Evolutionary conservation across 2,329 filamentous ascomycete species (phyloP).

Genomic region (Anthostomella pinea): DNA sequence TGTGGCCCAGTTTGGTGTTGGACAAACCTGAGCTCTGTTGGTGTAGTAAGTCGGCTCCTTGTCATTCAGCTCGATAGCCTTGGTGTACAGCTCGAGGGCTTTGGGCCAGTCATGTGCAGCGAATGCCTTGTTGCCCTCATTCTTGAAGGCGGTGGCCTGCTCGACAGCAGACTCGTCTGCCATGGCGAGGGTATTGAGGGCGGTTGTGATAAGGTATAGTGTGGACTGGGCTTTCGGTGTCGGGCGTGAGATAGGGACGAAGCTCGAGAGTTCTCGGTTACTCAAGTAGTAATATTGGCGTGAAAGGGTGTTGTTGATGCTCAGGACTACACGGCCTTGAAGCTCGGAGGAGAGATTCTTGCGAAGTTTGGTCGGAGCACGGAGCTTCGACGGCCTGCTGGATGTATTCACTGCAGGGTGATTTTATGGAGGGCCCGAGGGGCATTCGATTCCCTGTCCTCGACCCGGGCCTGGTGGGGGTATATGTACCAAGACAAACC

Average conservation of each 20-base stretch:
- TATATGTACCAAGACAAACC: too few relatives aligned
- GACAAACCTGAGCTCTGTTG: constrained; percentile 85
- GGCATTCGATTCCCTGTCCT: too few relatives aligned
- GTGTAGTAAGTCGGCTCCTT: constrained; percentile 87
- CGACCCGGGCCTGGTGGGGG: too few relatives aligned
- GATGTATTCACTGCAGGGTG: constrained; percentile 1
- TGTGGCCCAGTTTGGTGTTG: constrained; percentile 1
- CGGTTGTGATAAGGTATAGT: neutral
- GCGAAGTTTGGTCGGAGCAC: constrained; percentile 19
- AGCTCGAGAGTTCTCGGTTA: too few relatives aligned
- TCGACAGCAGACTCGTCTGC: constrained; percentile 49
- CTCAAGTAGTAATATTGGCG: too few relatives aligned
- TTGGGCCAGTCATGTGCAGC: constrained; percentile 79
- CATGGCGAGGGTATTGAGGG: constrained; percentile 31
- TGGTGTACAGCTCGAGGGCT: constrained; percentile 79
- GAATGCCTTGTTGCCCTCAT: constrained; percentile 93
- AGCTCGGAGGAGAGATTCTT: constrained; percentile 1
- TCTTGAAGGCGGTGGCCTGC: constrained; percentile 80
- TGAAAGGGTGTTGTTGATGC: constrained; percentile 1
- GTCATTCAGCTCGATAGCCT: constrained; percentile 82
- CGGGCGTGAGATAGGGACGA: too few relatives aligned
- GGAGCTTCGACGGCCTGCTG: constrained; percentile 17
- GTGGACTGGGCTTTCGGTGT: too few relatives aligned
- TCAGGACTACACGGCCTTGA: too few relatives aligned
- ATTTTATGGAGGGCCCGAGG: constrained; percentile 10